phyloP scores from a whole-genome alignment of 2,329 filamentous ascomycete genomes.

The Aspergillus terreus region DNA sequence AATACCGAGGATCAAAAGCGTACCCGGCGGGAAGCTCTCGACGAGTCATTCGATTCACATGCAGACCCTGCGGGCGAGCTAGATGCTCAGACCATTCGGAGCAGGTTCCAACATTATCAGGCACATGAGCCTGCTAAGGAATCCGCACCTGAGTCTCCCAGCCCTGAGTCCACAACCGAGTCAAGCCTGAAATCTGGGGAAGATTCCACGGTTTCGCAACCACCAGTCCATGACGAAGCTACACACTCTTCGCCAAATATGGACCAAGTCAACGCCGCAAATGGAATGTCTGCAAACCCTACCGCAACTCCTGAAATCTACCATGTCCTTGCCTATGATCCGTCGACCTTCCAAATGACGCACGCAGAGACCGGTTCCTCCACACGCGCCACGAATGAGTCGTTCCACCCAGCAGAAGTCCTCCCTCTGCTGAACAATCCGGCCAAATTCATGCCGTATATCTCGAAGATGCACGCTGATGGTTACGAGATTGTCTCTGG shows the following conservation, averaged over 20 bases:
- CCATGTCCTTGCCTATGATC: constrained; percentile 38
- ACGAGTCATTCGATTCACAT: constrained; percentile 18
- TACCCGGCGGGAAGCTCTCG: constrained; percentile 10
- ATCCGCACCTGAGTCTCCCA: not conserved
- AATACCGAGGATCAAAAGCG: constrained; percentile 16
- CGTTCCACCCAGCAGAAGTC: constrained; percentile 28
- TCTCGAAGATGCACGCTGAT: constrained; percentile 33
- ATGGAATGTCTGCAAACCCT: not conserved
- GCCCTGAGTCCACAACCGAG: not conserved
- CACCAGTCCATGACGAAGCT: not conserved
- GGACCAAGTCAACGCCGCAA: not conserved
- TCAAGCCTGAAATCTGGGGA: not conserved
- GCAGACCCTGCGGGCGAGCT: constrained; percentile 11
- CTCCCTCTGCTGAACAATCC: constrained; percentile 37
- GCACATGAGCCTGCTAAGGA: not conserved
- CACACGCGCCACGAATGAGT: constrained; percentile 19
- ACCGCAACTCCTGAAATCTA: constrained; percentile 17
- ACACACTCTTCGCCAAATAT: not conserved
- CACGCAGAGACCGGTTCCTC: constrained; percentile 33
- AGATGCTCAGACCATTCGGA: constrained; percentile 20
- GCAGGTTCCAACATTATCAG: constrained; percentile 15
- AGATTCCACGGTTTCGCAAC: not conserved
- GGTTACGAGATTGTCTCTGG: constrained; percentile 44
- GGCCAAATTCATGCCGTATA: constrained; percentile 40
- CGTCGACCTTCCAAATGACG: constrained; percentile 25